phyloP scores from a whole-genome alignment of 257 asterid genomes.

The Ligustrum vulgare region DNA sequence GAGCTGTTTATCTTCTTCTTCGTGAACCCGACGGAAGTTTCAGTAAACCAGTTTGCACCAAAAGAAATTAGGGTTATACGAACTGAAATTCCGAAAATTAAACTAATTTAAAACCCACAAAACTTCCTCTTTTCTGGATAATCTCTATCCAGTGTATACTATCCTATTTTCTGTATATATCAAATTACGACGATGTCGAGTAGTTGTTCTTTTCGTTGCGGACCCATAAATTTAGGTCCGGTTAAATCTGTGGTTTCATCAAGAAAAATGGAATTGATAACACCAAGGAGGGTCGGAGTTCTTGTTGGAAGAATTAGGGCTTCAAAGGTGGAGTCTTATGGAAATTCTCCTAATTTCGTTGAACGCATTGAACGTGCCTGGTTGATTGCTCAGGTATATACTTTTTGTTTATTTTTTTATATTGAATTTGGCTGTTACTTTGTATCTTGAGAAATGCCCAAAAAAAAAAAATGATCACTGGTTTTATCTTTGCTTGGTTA shows the following conservation, averaged over 20 bases:
- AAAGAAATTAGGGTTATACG: constrained; percentile 19
- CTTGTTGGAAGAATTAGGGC: constrained; percentile 43
- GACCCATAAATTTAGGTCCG: constrained; percentile 25
- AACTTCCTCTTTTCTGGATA: neutral
- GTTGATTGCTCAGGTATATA: constrained; percentile 79
- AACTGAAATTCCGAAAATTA: constrained; percentile 12
- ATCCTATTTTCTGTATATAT: neutral
- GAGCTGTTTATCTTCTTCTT: constrained; percentile 11
- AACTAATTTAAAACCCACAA: neutral
- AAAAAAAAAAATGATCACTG: too few species aligned
- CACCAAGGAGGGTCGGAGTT: constrained; percentile 28
- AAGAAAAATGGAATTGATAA: constrained; percentile 6
- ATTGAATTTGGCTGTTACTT: neutral
- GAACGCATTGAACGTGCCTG: constrained; percentile 85
- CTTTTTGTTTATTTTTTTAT: neutral
- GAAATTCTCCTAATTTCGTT: constrained; percentile 49
- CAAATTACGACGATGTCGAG: constrained; percentile 23
- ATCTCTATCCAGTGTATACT: neutral
- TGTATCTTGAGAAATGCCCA: neutral
- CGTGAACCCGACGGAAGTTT: constrained; percentile 8
- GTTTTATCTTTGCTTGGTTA: neutral
- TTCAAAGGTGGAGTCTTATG: constrained; percentile 68
- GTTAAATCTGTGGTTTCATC: constrained; percentile 16
- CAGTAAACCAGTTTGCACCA: constrained; percentile 30
- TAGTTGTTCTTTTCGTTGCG: constrained; percentile 30